Base-by-base conservation (phyloP, 192 early-diverging fungal species). In the Coemansia nantahalensis region DNA sequence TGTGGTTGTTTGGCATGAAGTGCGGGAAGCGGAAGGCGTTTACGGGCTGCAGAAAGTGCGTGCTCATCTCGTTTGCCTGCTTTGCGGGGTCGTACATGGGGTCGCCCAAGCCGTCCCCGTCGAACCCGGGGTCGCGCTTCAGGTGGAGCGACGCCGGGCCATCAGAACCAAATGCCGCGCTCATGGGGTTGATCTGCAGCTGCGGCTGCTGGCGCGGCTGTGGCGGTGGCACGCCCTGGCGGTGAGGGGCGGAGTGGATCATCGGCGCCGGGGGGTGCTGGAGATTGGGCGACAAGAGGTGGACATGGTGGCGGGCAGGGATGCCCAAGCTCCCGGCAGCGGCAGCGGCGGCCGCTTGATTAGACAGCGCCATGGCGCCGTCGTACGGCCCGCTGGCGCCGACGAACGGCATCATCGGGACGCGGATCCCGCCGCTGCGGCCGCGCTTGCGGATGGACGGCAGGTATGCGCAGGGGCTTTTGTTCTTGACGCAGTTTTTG, bases 81-180 rank as follows among this genome's bases (percentile, higher is more conserved):
- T 77, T 77, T 5, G 58, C 57, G 5, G 62, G 67, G 40, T 77
- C 74, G 26, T 56, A 68, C 59, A 64, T 59, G 30, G 41, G 40
- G 14, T 69, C 67, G 28, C 57, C 68, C 56, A 58, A 39, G 3
- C 46, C 50, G 37, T 66, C 39, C 17, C 62, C 44, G 5, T 62
- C 74, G 37, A 77, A 77, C 0, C 74, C 59, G 4, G 74, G 74
- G 41, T 77, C 74, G 48, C 66, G 67, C 46, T 77, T 77, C 28
- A 77, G 48, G n/a, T 66, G 68, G 21, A 65, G 36, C 30, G 74
- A 77, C 3, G 63, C 64, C 0, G 72, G 72, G 4, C 72, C 72
- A 18, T 50, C 56, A 9, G 22, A 51, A 15, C 56, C 44, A 22
- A 57, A 68, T n/a, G 35, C 41, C 16, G 58, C 24, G 10, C 65